These are phyloP conservation scores for Microdochium paspali DNA, from an alignment of 2,329 filamentous ascomycete species.

Conservation along the genomic window DNA sequence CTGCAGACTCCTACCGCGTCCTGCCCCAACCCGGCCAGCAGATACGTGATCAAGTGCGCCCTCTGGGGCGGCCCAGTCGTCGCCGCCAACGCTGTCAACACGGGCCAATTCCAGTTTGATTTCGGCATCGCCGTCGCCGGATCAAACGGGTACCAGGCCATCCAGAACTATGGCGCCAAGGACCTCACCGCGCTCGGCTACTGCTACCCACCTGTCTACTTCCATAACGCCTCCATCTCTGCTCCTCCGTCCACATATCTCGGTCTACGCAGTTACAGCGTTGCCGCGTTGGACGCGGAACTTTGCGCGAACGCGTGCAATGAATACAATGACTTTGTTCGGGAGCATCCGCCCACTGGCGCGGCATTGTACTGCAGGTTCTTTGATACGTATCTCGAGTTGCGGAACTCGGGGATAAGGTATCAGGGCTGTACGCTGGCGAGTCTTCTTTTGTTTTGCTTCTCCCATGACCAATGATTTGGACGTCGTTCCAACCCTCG, in stretches of 20 bases:
- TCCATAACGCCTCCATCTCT: slow-evolving; percentile 7
- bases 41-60: slow-evolving; percentile 17
- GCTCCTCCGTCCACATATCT: slow-evolving; percentile 10
- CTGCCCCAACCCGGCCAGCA: slow-evolving; percentile 12
- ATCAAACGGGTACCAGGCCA: slow-evolving; percentile 5
- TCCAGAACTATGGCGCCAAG: no score
- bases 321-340: slow-evolving; percentile 6
- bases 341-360: slow-evolving; percentile 2
- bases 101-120: slow-evolving; percentile 8
- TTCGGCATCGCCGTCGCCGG: slow-evolving; percentile 11
- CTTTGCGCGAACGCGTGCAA: slow-evolving; percentile 11
- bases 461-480: no score
- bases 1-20: slow-evolving; percentile 5
- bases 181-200: no score
- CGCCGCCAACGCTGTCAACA: slow-evolving; percentile 12
- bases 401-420: no score
- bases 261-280: slow-evolving; percentile 7
- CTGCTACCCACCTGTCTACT: neutral
- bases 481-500: no score
- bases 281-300: slow-evolving; percentile 5
- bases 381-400: no score
- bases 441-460: no score
- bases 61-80: slow-evolving; percentile 17
- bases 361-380: no score
- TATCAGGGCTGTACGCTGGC: no score